Evolutionary conservation across 169 alveolate genomes (phyloP).

Genomic region (Cryptosporidium meleagridis): DNA sequence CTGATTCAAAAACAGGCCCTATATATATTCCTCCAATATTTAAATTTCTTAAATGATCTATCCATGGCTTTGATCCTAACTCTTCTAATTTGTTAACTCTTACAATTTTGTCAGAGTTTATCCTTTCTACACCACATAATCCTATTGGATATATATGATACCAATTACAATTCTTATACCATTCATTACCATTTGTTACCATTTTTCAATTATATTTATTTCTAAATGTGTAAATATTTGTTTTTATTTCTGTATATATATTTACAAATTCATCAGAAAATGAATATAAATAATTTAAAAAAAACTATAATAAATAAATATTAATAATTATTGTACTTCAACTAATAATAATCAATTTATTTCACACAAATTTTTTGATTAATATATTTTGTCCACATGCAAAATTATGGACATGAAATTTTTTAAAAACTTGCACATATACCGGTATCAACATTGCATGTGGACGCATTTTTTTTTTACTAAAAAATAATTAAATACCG

Average conservation of each 20-base stretch:
- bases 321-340: not conserved
- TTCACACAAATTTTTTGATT: not conserved
- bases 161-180: conserved; percentile 63
- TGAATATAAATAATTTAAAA: not conserved
- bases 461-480: not conserved
- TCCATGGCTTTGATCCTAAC: conserved; percentile 19
- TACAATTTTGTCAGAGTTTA: not conserved
- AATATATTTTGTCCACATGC: conserved; percentile 1
- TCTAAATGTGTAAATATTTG: too few relatives aligned
- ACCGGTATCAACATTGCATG: conserved; percentile 35
- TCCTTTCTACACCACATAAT: conserved; percentile 38
- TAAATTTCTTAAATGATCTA: conserved; percentile 44
- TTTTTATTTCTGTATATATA: too few relatives aligned
- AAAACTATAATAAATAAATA: not conserved
- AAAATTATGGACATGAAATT: not conserved
- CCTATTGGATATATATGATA: conserved; percentile 73
- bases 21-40: conserved; percentile 66
- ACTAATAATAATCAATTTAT: not conserved
- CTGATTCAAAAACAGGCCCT: conserved; percentile 67
- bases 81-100: conserved; percentile 27
- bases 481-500: not conserved
- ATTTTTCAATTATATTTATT: not conserved
- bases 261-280: not conserved
- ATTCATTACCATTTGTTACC: not conserved
- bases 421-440: conserved; percentile 10